Evolutionary conservation across 805 yeast species (phyloP), one percentile per base, ranked within the genome.

Genomic region (Sugiyamaella qingdaonensis): DNA sequence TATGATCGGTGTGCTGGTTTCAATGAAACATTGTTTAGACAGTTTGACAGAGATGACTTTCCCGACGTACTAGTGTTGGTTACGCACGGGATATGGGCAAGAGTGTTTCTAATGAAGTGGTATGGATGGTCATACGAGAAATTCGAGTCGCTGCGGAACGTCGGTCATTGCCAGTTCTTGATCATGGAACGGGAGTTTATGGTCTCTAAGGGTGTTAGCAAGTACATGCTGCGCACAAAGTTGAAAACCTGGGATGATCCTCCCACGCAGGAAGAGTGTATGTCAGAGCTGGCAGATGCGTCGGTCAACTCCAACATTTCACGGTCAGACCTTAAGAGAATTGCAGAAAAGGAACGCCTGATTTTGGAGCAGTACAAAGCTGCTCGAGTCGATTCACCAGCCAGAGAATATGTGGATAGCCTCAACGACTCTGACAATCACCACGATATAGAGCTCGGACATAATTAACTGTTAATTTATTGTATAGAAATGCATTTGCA

Each of bases 101-200:
- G 97, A 39, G 97, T 91, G 8, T 91, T 91, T 62, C 68, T 91
- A 42, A 89, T 90, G 90, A 87, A 90, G 63, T 91, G 97, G 97
- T 91, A 82, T 66, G 74, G 96, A 54, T 91, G 97, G 97, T 78
- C 86, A 1, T 92, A 86, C 64, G 97, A 90, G 66, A 82, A 84
- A 64, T 91, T 90, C 68, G 97, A 91, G 69, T 77, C 84, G 45
- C 75, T 91, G 57, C 78, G 85, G 55, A 91, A 91, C 66, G 81
- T 91, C 13, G 89, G 89, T 1, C 94, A 91, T 66, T 92, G 97
- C 63, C 82, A 84, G 58, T 84, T 87, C 66, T 74, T 91, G 39
- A 80, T 85, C 32, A 86, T 90, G 95, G 88, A 86, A 64, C 75
- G 78, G 53, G 73, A 77, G 52, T 69, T 65, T 5, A 71, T 72